Evolutionary conservation across 805 yeast species (phyloP).

Genomic region (Myxozyma neglecta): DNA sequence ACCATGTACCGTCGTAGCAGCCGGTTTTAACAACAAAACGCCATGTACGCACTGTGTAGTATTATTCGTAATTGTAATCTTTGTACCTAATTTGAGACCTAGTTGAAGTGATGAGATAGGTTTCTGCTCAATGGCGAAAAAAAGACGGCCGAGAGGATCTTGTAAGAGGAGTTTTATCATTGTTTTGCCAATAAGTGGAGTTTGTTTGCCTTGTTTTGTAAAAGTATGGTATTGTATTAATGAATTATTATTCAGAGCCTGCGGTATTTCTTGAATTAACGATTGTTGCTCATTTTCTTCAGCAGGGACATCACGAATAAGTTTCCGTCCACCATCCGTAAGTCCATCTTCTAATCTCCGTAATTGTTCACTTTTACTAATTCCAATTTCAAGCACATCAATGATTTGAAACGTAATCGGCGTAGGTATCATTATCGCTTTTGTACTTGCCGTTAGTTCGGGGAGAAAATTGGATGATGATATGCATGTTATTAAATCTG

Average conservation of each 20-base stretch:
- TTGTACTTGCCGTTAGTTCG: neutral
- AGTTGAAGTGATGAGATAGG: constrained; percentile 18
- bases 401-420: constrained; percentile 25
- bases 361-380: constrained; percentile 18
- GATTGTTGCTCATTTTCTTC: neutral
- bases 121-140: constrained; percentile 21
- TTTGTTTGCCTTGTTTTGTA: neutral
- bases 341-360: constrained; percentile 17
- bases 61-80: constrained; percentile 6
- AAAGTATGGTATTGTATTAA: neutral
- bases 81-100: constrained; percentile 23
- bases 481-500: constrained; percentile 1
- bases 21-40: constrained; percentile 19
- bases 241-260: too few species aligned
- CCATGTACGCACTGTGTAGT: constrained; percentile 8
- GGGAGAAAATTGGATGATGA: constrained; percentile 12
- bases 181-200: neutral
- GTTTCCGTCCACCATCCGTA: constrained; percentile 5
- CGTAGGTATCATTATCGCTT: constrained; percentile 4
- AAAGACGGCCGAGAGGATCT: constrained; percentile 21
- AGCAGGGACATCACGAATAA: constrained; percentile 14
- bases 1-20: constrained; percentile 17
- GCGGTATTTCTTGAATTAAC: too few species aligned
- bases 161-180: constrained; percentile 19
- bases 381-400: constrained; percentile 25